These are phyloP conservation scores for Candida alai DNA, from an alignment of 805 yeast species.

Conservation along the genomic window DNA sequence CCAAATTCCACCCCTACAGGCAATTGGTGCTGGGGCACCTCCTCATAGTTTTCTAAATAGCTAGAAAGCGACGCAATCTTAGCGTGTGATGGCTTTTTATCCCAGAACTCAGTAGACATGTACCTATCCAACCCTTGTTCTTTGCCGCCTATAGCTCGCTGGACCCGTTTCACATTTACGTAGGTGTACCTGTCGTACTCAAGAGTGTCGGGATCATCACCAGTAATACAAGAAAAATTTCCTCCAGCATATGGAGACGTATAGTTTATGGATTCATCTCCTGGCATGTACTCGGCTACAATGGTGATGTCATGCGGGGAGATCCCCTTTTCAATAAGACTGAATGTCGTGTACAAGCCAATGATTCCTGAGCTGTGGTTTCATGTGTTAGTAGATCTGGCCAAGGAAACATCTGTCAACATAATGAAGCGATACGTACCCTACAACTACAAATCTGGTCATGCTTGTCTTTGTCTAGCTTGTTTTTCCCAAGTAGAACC, in stretches of 20 bases:
- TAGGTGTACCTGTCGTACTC: slow-evolving; percentile 57
- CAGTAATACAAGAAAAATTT: slow-evolving; percentile 47
- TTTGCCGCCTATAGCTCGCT: slow-evolving; percentile 46
- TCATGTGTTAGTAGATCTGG: not conserved
- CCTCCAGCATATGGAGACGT: slow-evolving; percentile 77
- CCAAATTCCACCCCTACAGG: slow-evolving; percentile 57
- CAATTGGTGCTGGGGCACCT: slow-evolving; percentile 34
- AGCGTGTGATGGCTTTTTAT: slow-evolving; percentile 37
- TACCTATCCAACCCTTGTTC: slow-evolving; percentile 50
- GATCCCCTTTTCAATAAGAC: slow-evolving; percentile 42
- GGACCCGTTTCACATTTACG: slow-evolving; percentile 41
- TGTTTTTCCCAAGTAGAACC: too few species aligned
- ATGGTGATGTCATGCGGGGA: slow-evolving; percentile 46
- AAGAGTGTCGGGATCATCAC: slow-evolving; percentile 43
- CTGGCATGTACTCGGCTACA: slow-evolving; percentile 67
- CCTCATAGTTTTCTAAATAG: slow-evolving; percentile 47
- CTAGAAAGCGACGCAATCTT: slow-evolving; percentile 46
- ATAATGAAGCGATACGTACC: too few species aligned
- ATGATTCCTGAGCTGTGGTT: slow-evolving; percentile 56
- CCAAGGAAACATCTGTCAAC: not conserved
- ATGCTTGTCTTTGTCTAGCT: too few species aligned
- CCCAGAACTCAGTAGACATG: slow-evolving; percentile 62
- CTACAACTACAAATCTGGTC: slow-evolving; percentile 23
- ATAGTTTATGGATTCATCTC: slow-evolving; percentile 69
- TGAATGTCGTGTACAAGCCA: slow-evolving; percentile 60